Evolutionary conservation across 116 monocot species (phyloP), one percentile per base, ranked within the genome.

Genomic region (Papilionanthe hybrid): DNA sequence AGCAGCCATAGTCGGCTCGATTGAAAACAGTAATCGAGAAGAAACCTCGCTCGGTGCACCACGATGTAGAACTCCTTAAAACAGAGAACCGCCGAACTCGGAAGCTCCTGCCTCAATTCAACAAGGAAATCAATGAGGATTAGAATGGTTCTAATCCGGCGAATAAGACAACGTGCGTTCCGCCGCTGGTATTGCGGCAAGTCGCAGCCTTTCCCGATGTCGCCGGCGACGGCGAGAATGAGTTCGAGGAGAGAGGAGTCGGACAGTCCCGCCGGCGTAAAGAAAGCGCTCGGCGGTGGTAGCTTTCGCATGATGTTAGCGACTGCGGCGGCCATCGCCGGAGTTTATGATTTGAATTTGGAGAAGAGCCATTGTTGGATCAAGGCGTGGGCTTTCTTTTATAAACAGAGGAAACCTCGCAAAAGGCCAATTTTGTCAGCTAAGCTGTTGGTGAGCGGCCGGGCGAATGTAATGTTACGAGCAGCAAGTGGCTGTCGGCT

Each of bases 261-360:
- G 58, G 85, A 53, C 20, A 92, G 86, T 28, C 83, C 85, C 13
- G 81, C 53, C 13, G 87, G 90, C 0, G 87, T 29, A 82, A 90
- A 90, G 84, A 87, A 90, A 60, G 86, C 79, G 0, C 84, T 88
- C n/a, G 86, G 72, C 20, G 86, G 77, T 8, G 92, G 94, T 71
- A 81, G 76, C 47, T 80, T 82, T 30, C 83, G 75, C 28, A 47
- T 1, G 10, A 23, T 27, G 13, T 19, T 8, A 17, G 27, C 13
- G 15, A 75, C 1, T 27, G 27, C 50, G 25, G 50, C 27, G 50
- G 10, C 23, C 75, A 75, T 75, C 15, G 86, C 80, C 82, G 84
- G 43, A 81, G 17, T 53, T 7, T 48, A 42, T 65, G 25, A 7
- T 65, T 65, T 27, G 65, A 65, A 65, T 27, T 65, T 9, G 4